phyloP scores from a whole-genome alignment of 1,284 basidiomycete genomes.

The Cystobasidiaceae sp. region DNA sequence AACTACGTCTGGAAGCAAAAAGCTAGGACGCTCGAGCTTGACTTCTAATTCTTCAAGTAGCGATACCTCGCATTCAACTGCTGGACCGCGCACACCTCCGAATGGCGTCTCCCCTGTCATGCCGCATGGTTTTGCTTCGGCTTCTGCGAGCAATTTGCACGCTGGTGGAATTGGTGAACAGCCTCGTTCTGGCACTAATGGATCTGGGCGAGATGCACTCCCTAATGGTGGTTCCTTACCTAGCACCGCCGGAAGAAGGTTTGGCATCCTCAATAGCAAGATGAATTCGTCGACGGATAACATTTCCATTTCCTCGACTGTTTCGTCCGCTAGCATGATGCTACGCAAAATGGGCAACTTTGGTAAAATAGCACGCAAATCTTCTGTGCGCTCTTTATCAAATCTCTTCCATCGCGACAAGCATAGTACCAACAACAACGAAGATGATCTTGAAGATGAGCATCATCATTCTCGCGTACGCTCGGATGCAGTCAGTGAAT shows the following conservation, averaged over 20 bases:
- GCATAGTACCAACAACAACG: too few species aligned
- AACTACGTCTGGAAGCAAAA: constrained; percentile 3
- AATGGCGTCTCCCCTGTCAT: constrained; percentile 21
- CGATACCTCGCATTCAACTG: constrained; percentile 27
- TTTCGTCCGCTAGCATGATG: constrained; percentile 92
- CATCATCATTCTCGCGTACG: background rate
- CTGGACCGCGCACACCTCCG: constrained; percentile 30
- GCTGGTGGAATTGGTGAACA: background rate
- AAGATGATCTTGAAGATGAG: constrained; percentile 36
- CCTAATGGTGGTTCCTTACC: background rate
- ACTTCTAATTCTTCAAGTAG: constrained; percentile 23
- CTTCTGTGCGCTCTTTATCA: constrained; percentile 25
- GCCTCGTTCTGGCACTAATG: background rate
- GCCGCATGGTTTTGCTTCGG: background rate
- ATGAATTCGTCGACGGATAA: constrained; percentile 94
- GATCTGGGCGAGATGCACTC: background rate
- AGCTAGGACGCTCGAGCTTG: constrained; percentile 25
- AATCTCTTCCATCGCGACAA: constrained; percentile 25
- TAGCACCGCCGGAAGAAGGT: constrained; percentile 26
- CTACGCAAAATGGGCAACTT: constrained; percentile 93
- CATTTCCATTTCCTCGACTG: constrained; percentile 93
- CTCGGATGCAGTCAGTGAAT: constrained; percentile 28
- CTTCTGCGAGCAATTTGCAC: constrained; percentile 8
- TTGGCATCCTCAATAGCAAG: constrained; percentile 73
- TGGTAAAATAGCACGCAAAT: constrained; percentile 49